These are phyloP conservation scores for Tolypocladium sp. DNA, from an alignment of 2,329 filamentous ascomycete genomes.

Conservation along the genomic window DNA sequence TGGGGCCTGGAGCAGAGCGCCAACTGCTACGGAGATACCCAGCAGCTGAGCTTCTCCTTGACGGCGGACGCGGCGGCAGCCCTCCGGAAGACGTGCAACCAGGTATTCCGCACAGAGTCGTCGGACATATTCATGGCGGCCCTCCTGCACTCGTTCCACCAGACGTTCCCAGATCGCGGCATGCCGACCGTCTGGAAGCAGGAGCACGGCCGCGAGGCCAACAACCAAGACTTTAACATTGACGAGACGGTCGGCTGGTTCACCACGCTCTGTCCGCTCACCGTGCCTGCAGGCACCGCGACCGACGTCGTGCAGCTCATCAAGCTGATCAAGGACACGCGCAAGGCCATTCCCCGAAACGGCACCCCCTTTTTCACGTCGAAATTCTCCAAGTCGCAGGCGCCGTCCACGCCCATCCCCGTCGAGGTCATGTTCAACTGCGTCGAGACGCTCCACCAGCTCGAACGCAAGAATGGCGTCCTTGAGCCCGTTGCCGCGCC, in stretches of 20 bases:
- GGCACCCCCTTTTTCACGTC: constrained; percentile 42
- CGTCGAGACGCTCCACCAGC: constrained; percentile 37
- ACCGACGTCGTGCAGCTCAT: constrained; percentile 43
- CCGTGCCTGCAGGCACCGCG: constrained; percentile 29
- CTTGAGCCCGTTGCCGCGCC: constrained; percentile 36
- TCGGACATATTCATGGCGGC: constrained; percentile 46
- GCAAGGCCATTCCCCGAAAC: constrained; percentile 32
- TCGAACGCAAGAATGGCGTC: constrained; percentile 37
- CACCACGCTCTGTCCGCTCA: constrained; percentile 44
- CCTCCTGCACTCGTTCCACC: constrained; percentile 44
- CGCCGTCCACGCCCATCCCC: constrained; percentile 29
- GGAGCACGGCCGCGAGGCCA: constrained; percentile 37
- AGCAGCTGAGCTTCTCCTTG: constrained; percentile 32
- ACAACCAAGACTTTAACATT: constrained; percentile 38
- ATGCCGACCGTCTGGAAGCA: constrained; percentile 46
- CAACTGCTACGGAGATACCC: constrained; percentile 37
- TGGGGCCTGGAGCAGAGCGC: constrained; percentile 30
- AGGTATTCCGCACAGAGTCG: constrained; percentile 39
- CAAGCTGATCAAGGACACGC: constrained; percentile 43
- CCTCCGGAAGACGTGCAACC: constrained; percentile 32
- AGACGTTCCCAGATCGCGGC: constrained; percentile 42
- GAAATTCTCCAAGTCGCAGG: constrained; percentile 26
- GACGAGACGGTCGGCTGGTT: constrained; percentile 53
- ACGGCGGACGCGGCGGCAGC: constrained; percentile 30
- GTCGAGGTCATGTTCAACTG: constrained; percentile 53